Evolutionary conservation across 1,139 yeast genomes (phyloP), one percentile per base, ranked within the genome.

Genomic region (Taphrina confusa): DNA sequence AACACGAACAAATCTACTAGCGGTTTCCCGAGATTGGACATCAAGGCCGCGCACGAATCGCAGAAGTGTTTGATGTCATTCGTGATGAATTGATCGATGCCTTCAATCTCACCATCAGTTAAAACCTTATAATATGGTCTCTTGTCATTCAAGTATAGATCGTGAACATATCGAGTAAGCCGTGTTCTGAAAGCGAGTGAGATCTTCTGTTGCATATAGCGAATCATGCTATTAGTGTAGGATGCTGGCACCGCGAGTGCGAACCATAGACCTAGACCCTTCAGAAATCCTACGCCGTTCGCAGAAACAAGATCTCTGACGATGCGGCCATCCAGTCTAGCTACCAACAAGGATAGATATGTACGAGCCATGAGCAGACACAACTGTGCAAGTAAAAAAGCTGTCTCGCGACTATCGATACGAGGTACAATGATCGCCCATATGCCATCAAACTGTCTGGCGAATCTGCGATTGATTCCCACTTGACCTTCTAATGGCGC

Each of bases 211-310:
- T 91, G 89, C 68, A 91, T 75, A 69, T 82, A 88, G 69, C 86
- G 87, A 70, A 91, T 91, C 63, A 94, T 91, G 52, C 96, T 87
- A 72, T 91, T 91, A 22, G 96, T 87, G 71, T 89, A 91, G 1
- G 95, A 85, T 0, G 97, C 96, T 0, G 97, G 97, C 66, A 90
- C 83, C 0, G 97, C 97, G 70, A 91, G 83, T 65, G 87, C 75
- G 63, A 91, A 80, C 97, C 97, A 91, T 72, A 87, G 86, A 11
- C 82, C 79, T 71, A 91, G 76, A 69, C 91, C 96, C 65, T 88
- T 77, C 45, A 84, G 71, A 68, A 91, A 90, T 63, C 85, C 85
- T 66, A 77, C 80, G 5, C 92, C 90, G 67, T 86, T 83, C 14
- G 90, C 91, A 33, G 91, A 86, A 68, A 91, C 89, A 70, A 91